Percentiles rank a stretch among this genome's conserved stretches.
These are phyloP conservation scores for Strobilomyces confusus DNA, from an alignment of 768 basidiomycete species.

Conservation along the genomic window DNA sequence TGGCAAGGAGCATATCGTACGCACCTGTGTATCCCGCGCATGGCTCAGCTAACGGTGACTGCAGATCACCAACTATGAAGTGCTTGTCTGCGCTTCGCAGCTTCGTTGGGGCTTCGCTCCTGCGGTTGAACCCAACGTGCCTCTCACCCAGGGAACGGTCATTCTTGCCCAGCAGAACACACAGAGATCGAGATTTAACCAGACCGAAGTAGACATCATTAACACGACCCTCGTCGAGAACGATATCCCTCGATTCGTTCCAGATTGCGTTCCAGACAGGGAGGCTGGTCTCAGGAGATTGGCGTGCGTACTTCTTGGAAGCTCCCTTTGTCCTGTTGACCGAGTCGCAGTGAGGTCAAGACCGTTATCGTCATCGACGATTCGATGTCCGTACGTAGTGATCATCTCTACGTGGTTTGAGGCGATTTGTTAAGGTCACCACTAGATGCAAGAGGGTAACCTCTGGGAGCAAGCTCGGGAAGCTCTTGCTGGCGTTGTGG, in stretches of 20 bases:
- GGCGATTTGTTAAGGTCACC: background rate
- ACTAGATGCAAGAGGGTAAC: slow-evolving; percentile 38
- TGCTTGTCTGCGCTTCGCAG: slow-evolving; percentile 15
- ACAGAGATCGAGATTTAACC: background rate
- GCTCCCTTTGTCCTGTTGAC: slow-evolving; percentile 1
- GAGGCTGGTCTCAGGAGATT: slow-evolving; percentile 22
- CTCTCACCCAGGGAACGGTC: slow-evolving; percentile 27
- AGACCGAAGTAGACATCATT: slow-evolving; percentile 15
- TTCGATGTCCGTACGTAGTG: slow-evolving; percentile 34
- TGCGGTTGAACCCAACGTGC: slow-evolving; percentile 2
- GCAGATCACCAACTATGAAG: slow-evolving; percentile 32
- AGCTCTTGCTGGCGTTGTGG: slow-evolving; percentile 39
- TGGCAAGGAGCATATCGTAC: slow-evolving; percentile 33
- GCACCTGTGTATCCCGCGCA: background rate
- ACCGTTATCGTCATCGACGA: slow-evolving; percentile 41
- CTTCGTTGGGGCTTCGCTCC: slow-evolving; percentile 31
- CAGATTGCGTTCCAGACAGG: slow-evolving; percentile 13
- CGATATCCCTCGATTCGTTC: slow-evolving; percentile 28
- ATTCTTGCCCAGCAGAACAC: slow-evolving; percentile 26
- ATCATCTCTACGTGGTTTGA: background rate
- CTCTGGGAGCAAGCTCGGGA: slow-evolving; percentile 39
- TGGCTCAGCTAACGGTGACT: background rate
- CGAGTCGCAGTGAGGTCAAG: slow-evolving; percentile 33
- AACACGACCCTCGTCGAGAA: slow-evolving; percentile 26
- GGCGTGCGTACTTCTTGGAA: slow-evolving; percentile 21